Evolutionary conservation across 441 rosid genomes (phyloP).

Genomic region (Manihot esculenta): DNA sequence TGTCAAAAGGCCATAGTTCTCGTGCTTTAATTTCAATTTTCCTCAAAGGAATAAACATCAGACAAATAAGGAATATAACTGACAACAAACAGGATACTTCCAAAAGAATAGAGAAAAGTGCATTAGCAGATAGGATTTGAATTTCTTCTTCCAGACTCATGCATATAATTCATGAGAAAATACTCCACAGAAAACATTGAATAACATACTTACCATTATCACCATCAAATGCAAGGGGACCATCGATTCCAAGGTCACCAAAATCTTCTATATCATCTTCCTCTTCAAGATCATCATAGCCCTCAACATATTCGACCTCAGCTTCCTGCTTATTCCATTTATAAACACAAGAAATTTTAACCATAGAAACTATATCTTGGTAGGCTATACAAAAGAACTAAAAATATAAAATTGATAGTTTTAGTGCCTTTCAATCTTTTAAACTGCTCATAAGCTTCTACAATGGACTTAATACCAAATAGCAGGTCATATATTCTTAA

Average conservation of each 20-base stretch:
- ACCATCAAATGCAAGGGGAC: slow-evolving; percentile 18
- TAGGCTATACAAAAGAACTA: not conserved
- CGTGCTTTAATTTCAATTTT: not conserved
- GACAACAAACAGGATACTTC: not conserved
- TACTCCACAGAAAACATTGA: not conserved
- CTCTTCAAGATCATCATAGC: slow-evolving; percentile 61
- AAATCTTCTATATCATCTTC: slow-evolving; percentile 84
- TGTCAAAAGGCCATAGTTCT: not conserved
- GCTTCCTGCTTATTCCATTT: slow-evolving; percentile 42
- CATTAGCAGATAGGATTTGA: not conserved
- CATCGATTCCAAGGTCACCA: slow-evolving; percentile 34
- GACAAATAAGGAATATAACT: not conserved
- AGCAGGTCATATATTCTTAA: not conserved
- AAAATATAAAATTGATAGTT: not conserved
- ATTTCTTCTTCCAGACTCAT: not conserved
- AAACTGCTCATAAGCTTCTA: not conserved
- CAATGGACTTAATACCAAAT: not conserved
- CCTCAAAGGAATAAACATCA: not conserved
- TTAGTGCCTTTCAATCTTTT: not conserved
- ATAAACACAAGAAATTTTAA: not conserved
- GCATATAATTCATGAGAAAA: not conserved
- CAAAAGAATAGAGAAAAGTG: too few relatives aligned
- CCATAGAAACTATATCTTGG: not conserved
- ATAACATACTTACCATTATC: slow-evolving; percentile 35
- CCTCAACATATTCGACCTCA: slow-evolving; percentile 67